Percentiles rank a stretch among this genome's conserved stretches.
phyloP scores from a whole-genome alignment of 805 yeast species.

The Trichomonascus vanleenenianus region DNA sequence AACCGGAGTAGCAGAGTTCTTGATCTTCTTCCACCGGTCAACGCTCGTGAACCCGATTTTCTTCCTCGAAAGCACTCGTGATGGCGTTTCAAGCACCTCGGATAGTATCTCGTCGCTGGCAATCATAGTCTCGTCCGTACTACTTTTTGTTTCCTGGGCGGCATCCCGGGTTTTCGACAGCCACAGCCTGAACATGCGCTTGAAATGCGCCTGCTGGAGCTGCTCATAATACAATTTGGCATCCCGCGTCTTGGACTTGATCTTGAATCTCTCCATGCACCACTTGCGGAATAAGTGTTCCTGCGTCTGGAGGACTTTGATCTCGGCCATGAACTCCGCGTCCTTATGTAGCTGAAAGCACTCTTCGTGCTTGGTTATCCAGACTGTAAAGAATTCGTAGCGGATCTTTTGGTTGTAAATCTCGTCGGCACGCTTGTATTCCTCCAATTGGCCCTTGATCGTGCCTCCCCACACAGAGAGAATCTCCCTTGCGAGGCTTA shows the following conservation, averaged over 20 bases:
- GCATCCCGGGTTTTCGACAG: not conserved
- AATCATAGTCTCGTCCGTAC: not conserved
- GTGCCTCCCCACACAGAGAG: not conserved
- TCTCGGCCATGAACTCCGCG: constrained; percentile 8
- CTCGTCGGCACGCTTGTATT: not conserved
- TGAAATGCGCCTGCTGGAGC: not conserved
- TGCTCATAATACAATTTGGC: constrained; percentile 14
- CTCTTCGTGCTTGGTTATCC: constrained; percentile 1
- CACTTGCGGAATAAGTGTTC: constrained; percentile 16
- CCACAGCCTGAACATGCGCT: not conserved
- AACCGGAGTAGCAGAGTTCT: not conserved
- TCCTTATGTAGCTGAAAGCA: constrained; percentile 8
- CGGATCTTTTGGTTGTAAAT: constrained; percentile 2
- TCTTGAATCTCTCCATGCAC: constrained; percentile 15
- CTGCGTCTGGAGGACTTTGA: constrained; percentile 3
- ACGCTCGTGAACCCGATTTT: constrained; percentile 12
- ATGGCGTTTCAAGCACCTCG: constrained; percentile 14
- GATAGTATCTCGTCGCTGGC: not conserved
- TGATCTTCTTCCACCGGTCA: constrained; percentile 15
- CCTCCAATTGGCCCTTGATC: not conserved
- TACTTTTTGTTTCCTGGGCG: not conserved
- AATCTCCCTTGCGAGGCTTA: not conserved
- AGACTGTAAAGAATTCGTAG: constrained; percentile 2
- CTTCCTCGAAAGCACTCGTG: constrained; percentile 11
- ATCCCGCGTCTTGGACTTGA: constrained; percentile 12